These are phyloP conservation scores for Puccinia horiana DNA, from an alignment of 1,284 basidiomycete genomes.

Conservation along the genomic window DNA sequence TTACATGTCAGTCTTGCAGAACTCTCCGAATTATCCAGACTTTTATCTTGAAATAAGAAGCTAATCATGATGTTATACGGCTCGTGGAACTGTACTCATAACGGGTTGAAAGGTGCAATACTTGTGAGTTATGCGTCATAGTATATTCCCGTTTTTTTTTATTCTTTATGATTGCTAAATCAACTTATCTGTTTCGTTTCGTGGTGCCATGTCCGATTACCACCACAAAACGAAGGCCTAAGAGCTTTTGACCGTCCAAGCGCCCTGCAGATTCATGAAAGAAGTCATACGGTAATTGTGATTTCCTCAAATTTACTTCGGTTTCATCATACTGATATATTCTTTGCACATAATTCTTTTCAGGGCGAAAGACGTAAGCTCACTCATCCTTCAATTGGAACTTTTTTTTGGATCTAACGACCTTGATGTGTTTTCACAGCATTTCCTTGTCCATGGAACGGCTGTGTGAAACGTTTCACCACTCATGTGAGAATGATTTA, in stretches of 20 bases:
- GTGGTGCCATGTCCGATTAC: neutral
- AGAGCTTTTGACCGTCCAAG: conserved; percentile 46
- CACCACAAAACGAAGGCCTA: conserved; percentile 17
- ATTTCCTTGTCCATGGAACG: conserved; percentile 49
- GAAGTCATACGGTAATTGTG: conserved; percentile 41
- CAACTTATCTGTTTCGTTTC: neutral
- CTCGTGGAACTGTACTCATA: neutral
- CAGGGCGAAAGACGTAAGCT: conserved; percentile 47
- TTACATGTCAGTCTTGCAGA: conserved; percentile 23
- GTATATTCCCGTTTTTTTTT: neutral
- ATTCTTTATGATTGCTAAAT: neutral
- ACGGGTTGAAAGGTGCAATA: conserved; percentile 28
- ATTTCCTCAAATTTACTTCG: neutral
- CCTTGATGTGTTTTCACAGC: conserved; percentile 6
- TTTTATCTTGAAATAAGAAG: neutral
- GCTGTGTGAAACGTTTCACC: conserved; percentile 47
- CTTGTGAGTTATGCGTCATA: conserved; percentile 7
- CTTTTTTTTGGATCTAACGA: neutral
- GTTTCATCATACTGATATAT: neutral
- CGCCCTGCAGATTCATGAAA: conserved; percentile 46
- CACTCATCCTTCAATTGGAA: neutral
- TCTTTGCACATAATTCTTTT: neutral
- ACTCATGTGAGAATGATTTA: conserved; percentile 35
- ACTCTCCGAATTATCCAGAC: neutral
- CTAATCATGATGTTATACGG: conserved; percentile 8